phyloP scores from a whole-genome alignment of 179 eudicot genomes.

The Beta macrorhiza region DNA sequence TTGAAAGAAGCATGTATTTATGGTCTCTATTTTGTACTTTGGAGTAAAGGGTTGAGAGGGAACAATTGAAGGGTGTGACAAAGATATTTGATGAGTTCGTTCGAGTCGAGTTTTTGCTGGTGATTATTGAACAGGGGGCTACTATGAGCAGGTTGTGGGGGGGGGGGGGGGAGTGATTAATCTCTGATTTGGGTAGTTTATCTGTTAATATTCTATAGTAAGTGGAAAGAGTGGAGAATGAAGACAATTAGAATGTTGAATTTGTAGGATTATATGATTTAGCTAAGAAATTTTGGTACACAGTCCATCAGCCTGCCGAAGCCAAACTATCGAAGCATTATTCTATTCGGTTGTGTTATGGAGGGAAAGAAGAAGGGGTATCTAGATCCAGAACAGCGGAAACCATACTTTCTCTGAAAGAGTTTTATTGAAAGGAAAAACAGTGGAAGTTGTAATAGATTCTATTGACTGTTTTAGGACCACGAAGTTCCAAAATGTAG shows the following conservation, averaged over 20 bases:
- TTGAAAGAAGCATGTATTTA: neutral
- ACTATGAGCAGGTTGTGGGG: neutral
- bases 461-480: neutral
- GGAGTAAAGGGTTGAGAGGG: neutral
- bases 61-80: neutral
- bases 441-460: neutral
- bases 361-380: neutral
- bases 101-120: neutral
- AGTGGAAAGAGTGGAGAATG: neutral
- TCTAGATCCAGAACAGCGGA: neutral
- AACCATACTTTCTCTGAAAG: neutral
- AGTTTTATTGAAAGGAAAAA: neutral
- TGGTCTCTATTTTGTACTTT: neutral
- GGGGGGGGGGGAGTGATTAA: neutral
- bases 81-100: neutral
- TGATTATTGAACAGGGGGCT: neutral
- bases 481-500: neutral
- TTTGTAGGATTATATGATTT: slow-evolving; percentile 1
- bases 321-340: neutral
- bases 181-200: neutral
- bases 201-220: neutral
- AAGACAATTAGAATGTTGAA: neutral
- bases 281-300: neutral
- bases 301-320: neutral
- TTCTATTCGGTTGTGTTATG: neutral